These are phyloP conservation scores for Sporothrix mexicana DNA, from an alignment of 2,329 filamentous ascomycete genomes.

Conservation along the genomic window DNA sequence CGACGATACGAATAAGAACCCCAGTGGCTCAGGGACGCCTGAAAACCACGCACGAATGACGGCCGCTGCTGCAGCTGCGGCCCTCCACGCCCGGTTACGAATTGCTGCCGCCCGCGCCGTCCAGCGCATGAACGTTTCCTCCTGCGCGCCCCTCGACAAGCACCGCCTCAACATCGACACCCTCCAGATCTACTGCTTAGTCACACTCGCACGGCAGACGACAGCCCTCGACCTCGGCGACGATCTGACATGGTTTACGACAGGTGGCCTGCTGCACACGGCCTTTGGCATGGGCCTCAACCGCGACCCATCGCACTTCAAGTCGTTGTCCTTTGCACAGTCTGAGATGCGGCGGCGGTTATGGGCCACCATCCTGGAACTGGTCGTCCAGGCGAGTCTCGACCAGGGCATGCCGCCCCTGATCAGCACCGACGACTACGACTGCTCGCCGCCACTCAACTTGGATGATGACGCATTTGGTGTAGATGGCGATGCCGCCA, in stretches of 20 bases:
- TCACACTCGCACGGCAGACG: constrained; percentile 36
- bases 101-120: constrained; percentile 34
- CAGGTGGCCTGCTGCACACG: constrained; percentile 57
- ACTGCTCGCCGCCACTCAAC: constrained; percentile 57
- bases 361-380: constrained; percentile 62
- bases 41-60: not conserved
- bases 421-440: constrained; percentile 54
- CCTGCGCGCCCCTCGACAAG: constrained; percentile 36
- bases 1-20: too few species aligned
- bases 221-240: constrained; percentile 51
- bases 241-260: constrained; percentile 59
- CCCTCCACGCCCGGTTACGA: constrained; percentile 32
- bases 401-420: constrained; percentile 59
- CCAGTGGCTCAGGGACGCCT: not conserved
- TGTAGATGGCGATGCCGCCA: constrained; percentile 24
- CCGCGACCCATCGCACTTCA: constrained; percentile 59
- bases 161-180: constrained; percentile 35
- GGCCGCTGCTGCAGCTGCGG: not conserved
- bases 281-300: constrained; percentile 66
- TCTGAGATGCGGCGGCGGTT: constrained; percentile 62
- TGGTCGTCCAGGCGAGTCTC: constrained; percentile 58
- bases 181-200: constrained; percentile 37
- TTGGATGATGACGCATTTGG: constrained; percentile 60
- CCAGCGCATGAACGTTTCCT: constrained; percentile 21
- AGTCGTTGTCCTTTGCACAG: constrained; percentile 54